Conservation (phyloP, 768 basidiomycete genomes). For the Butyriboletus loyo region DNA sequence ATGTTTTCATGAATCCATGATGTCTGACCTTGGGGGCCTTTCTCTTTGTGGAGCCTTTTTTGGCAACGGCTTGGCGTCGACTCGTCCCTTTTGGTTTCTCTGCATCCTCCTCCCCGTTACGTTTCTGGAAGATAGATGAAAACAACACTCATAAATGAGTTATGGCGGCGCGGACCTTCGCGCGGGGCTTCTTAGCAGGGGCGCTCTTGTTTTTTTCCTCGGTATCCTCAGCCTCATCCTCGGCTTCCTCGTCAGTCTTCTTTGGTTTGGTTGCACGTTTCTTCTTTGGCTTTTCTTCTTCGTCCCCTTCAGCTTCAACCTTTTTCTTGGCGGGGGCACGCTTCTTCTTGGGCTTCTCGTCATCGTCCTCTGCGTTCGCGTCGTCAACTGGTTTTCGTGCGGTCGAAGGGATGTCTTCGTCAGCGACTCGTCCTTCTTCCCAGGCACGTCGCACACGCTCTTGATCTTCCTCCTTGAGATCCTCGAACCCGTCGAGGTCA, state of each 20-base stretch:
- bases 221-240: slow-evolving; percentile 29
- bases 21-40: slow-evolving; percentile 36
- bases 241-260: slow-evolving; percentile 33
- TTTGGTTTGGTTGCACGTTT: slow-evolving; percentile 31
- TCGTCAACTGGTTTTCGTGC: slow-evolving; percentile 57
- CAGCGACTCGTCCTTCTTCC: slow-evolving; percentile 73
- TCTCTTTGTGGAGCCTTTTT: slow-evolving; percentile 48
- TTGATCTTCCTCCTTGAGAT: slow-evolving; percentile 66
- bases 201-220: slow-evolving; percentile 32
- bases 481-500: slow-evolving; percentile 86
- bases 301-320: slow-evolving; percentile 32
- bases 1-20: neutral
- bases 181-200: slow-evolving; percentile 34
- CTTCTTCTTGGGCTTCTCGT: slow-evolving; percentile 55
- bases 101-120: slow-evolving; percentile 30
- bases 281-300: slow-evolving; percentile 37
- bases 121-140: slow-evolving; percentile 27
- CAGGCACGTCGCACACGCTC: slow-evolving; percentile 68
- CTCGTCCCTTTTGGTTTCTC: slow-evolving; percentile 50
- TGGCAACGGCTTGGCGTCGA: slow-evolving; percentile 43
- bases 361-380: slow-evolving; percentile 40
- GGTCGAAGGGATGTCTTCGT: slow-evolving; percentile 77
- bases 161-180: slow-evolving; percentile 31
- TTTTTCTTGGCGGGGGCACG: slow-evolving; percentile 38
- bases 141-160: slow-evolving; percentile 2